Base-by-base conservation (phyloP, 2,329 filamentous ascomycete genomes). In the Neopestalotiopsis rosae region DNA sequence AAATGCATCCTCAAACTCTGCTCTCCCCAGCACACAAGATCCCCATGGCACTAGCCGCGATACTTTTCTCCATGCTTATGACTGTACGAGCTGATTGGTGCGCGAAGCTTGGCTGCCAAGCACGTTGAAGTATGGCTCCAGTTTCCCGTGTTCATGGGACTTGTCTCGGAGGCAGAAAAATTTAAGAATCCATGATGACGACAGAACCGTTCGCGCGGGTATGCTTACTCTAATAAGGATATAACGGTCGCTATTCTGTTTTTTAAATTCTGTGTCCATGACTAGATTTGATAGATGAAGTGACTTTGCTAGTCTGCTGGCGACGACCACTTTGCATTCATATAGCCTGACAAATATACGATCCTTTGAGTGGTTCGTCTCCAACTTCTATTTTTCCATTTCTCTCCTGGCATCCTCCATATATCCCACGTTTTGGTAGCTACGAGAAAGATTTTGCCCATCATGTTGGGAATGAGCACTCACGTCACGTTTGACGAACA, bases 401-500 rank as follows among this genome's bases (percentile, higher is more conserved):
- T 2, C n/a, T 24, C 5, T 13, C 20, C 56, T 58, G 20, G 20
- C n/a, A 58, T 58, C 24, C 9, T 58, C 56, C n/a, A 24, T 20
- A 17, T 9, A 10, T n/a, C 1, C 42, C n/a, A 28, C n/a, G 14
- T n/a, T 49, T 7, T 49, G 3, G 14, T 5, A 49, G 14, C 14
- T 49, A 30, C 9, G 5, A 32, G 13, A 61, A n/a, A 61, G 34
- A 24, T 13, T 5, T 63, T 63, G 40, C 68, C 68, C 71, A 72
- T 66, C 45, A 74, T 75, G 73, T 49, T 74, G 62, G 72, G 73
- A 66, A 71, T 72, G n/a, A 70, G 42, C 40, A 70, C 70, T 14
- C 70, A 66, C 28, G 79, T 85, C 66, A 74, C 73, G 63, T 85
- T 85, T 72, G 83, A 85, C 75, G 72, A 83, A 69, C 79, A 82